Evolutionary conservation across 768 basidiomycete species (phyloP).

Genomic region (Termitomyces heimii): DNA sequence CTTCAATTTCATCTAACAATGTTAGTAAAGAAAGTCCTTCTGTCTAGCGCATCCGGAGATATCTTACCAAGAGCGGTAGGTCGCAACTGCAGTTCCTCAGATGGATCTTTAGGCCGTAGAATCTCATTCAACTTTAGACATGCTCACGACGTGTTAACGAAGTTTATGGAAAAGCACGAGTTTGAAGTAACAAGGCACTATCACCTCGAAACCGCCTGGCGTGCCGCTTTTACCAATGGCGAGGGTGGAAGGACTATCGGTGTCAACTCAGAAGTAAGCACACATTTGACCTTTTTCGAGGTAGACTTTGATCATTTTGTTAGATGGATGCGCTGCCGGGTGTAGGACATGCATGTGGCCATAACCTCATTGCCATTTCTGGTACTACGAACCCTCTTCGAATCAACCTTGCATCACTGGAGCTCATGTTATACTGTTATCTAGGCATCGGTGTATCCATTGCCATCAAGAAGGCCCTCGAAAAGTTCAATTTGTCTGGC

Average conservation of each 20-base stretch:
- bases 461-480: conserved; percentile 56
- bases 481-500: conserved; percentile 59
- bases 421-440: conserved; percentile 7
- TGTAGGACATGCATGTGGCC: conserved; percentile 73
- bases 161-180: conserved; percentile 60
- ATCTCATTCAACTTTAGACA: conserved; percentile 31
- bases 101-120: background rate
- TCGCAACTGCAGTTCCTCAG: background rate
- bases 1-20: background rate
- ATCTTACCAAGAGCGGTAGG: conserved; percentile 65
- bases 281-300: background rate
- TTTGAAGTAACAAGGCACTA: conserved; percentile 59
- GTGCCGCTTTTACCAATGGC: conserved; percentile 59
- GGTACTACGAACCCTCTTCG: conserved; percentile 14
- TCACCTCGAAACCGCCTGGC: conserved; percentile 75
- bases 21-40: background rate
- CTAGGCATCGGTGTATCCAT: conserved; percentile 63
- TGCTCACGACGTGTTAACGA: conserved; percentile 66
- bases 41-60: conserved; percentile 63
- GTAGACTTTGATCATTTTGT: background rate
- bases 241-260: conserved; percentile 66
- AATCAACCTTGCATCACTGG: background rate
- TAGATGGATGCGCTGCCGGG: conserved; percentile 60
- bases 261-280: conserved; percentile 67
- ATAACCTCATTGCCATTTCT: conserved; percentile 75